These are phyloP conservation scores for Venturia nashicola DNA, from an alignment of 2,329 filamentous ascomycete species.

Conservation along the genomic window DNA sequence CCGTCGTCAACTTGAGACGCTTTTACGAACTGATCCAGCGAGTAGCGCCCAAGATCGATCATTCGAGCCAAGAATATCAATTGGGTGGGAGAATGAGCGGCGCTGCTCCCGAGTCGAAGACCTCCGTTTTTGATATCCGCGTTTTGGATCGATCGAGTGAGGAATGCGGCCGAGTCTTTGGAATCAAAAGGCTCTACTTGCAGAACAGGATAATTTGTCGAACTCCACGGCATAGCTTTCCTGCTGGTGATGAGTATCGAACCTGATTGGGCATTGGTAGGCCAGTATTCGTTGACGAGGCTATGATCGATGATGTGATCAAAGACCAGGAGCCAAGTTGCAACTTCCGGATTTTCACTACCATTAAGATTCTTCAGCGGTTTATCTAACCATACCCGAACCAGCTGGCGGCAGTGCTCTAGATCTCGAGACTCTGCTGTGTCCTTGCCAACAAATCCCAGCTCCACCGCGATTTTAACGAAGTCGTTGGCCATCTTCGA, in stretches of 20 bases:
- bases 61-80: neutral
- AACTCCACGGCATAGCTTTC: conserved; percentile 2
- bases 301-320: neutral
- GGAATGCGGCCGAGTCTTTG: conserved; percentile 1
- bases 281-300: conserved; percentile 7
- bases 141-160: neutral
- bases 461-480: conserved; percentile 17
- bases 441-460: conserved; percentile 14
- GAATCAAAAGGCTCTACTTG: conserved; percentile 4
- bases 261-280: neutral
- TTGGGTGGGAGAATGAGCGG: neutral
- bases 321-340: conserved; percentile 8
- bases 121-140: neutral
- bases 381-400: conserved; percentile 6
- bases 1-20: neutral
- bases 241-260: conserved; percentile 5
- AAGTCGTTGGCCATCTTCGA: conserved; percentile 22
- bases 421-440: conserved; percentile 10
- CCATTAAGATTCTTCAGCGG: conserved; percentile 5
- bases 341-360: neutral
- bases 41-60: neutral
- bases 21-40: neutral
- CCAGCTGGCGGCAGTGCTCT: conserved; percentile 5
- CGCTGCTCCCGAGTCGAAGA: neutral
- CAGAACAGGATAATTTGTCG: conserved; percentile 1